phyloP scores from a whole-genome alignment of 192 early-diverging fungal genomes.

The Backusella westeae region DNA sequence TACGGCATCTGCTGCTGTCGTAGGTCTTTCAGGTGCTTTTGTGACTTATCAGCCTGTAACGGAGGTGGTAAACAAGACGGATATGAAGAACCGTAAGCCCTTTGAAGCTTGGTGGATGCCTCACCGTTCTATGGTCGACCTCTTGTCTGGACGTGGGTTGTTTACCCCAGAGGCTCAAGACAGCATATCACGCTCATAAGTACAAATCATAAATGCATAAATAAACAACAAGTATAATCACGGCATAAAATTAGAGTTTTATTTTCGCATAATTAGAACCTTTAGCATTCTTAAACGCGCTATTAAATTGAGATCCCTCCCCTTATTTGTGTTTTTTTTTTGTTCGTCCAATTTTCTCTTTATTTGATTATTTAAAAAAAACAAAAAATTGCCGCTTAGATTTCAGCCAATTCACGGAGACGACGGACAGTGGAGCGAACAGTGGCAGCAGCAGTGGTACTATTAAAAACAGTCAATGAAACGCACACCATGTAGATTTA shows the following conservation, averaged over 20 bases:
- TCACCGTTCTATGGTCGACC: constrained; percentile 56
- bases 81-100: constrained; percentile 76
- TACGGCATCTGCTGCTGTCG: constrained; percentile 65
- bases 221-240: background rate
- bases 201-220: background rate
- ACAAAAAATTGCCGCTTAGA: constrained; percentile 52
- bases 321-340: background rate
- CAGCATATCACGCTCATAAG: background rate
- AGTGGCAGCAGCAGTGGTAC: constrained; percentile 86
- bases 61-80: constrained; percentile 64
- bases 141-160: constrained; percentile 59
- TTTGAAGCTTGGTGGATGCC: constrained; percentile 68
- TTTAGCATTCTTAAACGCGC: background rate
- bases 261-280: background rate
- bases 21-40: constrained; percentile 80
- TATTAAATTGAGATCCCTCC: background rate
- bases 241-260: background rate
- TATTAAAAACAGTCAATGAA: constrained; percentile 4
- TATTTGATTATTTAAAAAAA: constrained; percentile 2
- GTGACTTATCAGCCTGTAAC: constrained; percentile 71
- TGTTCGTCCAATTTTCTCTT: background rate
- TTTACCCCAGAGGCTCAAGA: constrained; percentile 17
- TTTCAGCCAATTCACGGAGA: constrained; percentile 91
- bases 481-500: background rate
- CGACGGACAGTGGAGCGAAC: constrained; percentile 96